Base-by-base conservation (phyloP, 2,329 filamentous ascomycete genomes). In the Stagonosporopsis chrysanthemi region DNA sequence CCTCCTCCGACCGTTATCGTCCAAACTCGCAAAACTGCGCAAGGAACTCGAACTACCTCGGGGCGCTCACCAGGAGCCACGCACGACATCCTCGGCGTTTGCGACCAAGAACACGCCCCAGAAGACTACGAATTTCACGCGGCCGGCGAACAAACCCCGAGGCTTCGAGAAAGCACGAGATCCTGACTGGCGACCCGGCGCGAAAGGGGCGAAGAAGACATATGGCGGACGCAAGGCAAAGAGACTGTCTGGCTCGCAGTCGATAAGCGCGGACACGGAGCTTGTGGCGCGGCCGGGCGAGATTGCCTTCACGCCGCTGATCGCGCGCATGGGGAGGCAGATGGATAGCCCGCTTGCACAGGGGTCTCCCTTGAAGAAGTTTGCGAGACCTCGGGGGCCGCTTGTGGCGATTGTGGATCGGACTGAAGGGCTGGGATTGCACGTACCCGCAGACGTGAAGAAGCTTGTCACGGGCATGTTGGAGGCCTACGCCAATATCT, bases 1-100 rank as follows among this genome's bases (percentile, higher is more conserved):
- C 47, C 67, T 80, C 4, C 70, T 80, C 0, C 72, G 78, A 39
- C 78, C 78, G 14, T 71, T 80, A 12, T 74, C 75, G 15, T 77
- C 75, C 14, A 75, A 78, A 59, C 72, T 80, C 43, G 64, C 69
- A 26, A 76, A 76, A 26, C 67, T 80, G 7, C 67, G 73, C 35
- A 78, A 74, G 55, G 65, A 73, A 50, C 60, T 67, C 24, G 71
- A 73, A 29, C 58, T 52, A 45, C 64, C 65, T n/a, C 65, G 61
- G 14, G 63, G 48, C 14, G 47, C 64, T 19, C 42, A 48, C 33
- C 57, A 48, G 43, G 73, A 74, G 8, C 44, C 60, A 17, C 67
- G 68, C 36, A 68, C 38, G 31, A 54, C 50, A 2, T 68, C 70
- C 19, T 60, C 61, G 19, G 65, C 65, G 1, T 70, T 69, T 52